A percentile compares a stretch with the other conserved stretches of the same genome.
Conservation (phyloP, 2,329 filamentous ascomycete genomes). For the Endothia cerciana region DNA sequence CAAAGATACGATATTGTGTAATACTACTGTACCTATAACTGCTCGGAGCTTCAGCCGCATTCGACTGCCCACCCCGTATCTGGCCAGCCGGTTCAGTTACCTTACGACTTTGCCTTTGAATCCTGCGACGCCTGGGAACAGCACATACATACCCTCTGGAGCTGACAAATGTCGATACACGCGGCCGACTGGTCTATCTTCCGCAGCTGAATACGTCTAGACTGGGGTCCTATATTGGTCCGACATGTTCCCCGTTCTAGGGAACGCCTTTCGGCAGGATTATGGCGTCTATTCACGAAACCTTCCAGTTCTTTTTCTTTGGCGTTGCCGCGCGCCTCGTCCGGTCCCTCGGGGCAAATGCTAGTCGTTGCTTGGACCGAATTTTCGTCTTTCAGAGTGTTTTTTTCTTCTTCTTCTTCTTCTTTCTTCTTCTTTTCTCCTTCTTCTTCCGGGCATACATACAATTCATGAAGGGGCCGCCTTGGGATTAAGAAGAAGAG, state of each 20-base stretch:
- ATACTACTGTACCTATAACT: constrained; percentile 3
- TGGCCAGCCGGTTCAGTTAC: not conserved
- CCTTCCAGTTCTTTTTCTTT: not conserved
- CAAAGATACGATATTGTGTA: constrained; percentile 1
- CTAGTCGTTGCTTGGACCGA: too few species aligned
- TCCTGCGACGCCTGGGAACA: not conserved
- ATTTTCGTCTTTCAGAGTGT: too few species aligned
- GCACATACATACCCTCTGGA: not conserved
- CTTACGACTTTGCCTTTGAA: not conserved
- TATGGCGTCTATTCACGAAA: too few species aligned
- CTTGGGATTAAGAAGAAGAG: too few species aligned
- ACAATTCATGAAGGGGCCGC: too few species aligned
- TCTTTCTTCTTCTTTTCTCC: too few species aligned
- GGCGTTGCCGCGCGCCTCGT: too few species aligned
- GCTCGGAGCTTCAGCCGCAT: not conserved
- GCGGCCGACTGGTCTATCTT: not conserved
- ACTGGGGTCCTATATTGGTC: not conserved
- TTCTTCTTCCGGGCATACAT: too few species aligned
- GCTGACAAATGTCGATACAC: not conserved
- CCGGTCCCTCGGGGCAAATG: too few species aligned
- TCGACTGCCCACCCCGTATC: not conserved
- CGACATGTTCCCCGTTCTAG: too few species aligned
- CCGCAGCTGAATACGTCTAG: not conserved
- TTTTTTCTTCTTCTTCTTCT: too few species aligned
- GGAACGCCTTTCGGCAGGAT: too few species aligned